phyloP scores from a whole-genome alignment of 116 monocot genomes.

The Cymodocea nodosa region DNA sequence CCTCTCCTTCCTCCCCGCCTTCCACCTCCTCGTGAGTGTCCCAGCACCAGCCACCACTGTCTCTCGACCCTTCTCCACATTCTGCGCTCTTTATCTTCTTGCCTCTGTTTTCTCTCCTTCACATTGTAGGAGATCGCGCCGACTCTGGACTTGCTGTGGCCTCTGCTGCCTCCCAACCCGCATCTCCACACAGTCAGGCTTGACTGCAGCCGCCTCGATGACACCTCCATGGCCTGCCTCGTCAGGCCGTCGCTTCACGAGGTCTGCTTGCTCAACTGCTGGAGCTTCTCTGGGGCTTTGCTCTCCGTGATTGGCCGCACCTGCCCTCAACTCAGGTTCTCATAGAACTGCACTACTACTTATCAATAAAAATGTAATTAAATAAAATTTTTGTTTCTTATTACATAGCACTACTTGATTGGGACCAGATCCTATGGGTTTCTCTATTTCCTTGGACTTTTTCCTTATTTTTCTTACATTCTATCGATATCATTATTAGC shows the following conservation, averaged over 20 bases:
- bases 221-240: constrained; percentile 35
- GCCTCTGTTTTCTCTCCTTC: not conserved
- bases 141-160: constrained; percentile 46
- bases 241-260: constrained; percentile 50
- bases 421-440: too few relatives aligned
- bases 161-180: constrained; percentile 58
- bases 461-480: too few relatives aligned
- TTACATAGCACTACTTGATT: not conserved
- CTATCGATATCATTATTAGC: too few relatives aligned
- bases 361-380: not conserved
- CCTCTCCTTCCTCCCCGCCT: constrained; percentile 51
- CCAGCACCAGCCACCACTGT: not conserved
- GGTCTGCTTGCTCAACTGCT: constrained; percentile 58
- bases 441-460: too few relatives aligned
- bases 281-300: constrained; percentile 54
- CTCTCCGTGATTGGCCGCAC: constrained; percentile 40
- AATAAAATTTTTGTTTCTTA: not conserved
- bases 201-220: constrained; percentile 69
- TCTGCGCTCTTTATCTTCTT: constrained; percentile 36
- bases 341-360: not conserved
- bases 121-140: constrained; percentile 57
- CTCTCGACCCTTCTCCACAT: constrained; percentile 31
- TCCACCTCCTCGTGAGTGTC: constrained; percentile 57
- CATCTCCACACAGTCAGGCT: constrained; percentile 53
- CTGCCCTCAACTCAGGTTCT: constrained; percentile 70